Evolutionary conservation across 2,329 filamentous ascomycete species (phyloP).

Genomic region (Aspergillus latus): DNA sequence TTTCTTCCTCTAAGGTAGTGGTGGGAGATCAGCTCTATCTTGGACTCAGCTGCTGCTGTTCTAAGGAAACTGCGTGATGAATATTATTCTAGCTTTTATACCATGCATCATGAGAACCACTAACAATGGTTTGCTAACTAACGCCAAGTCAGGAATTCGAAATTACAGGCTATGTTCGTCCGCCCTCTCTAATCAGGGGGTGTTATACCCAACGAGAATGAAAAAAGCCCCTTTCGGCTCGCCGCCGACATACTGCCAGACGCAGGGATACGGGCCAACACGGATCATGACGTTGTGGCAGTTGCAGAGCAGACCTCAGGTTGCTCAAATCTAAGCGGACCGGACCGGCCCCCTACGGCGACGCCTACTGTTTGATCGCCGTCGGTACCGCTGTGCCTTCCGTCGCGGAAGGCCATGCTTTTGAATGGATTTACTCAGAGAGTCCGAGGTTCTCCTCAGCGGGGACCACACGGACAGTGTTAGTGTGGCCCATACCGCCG

Average conservation of each 20-base stretch:
- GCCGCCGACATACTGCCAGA: slow-evolving; percentile 7
- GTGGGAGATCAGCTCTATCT: not conserved
- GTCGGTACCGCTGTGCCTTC: slow-evolving; percentile 21
- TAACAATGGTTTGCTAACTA: slow-evolving; percentile 20
- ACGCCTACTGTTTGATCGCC: slow-evolving; percentile 19
- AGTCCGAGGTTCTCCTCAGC: slow-evolving; percentile 48
- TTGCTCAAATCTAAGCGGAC: slow-evolving; percentile 16
- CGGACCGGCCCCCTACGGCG: slow-evolving; percentile 15
- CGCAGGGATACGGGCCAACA: slow-evolving; percentile 8
- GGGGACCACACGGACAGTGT: slow-evolving; percentile 57
- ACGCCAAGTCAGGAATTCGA: slow-evolving; percentile 19
- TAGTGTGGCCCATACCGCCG: slow-evolving; percentile 67
- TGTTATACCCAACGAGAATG: slow-evolving; percentile 1
- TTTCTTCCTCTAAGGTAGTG: no score
- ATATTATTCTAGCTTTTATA: slow-evolving; percentile 27
- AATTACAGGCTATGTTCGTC: slow-evolving; percentile 19
- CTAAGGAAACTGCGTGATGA: not conserved
- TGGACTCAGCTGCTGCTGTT: not conserved
- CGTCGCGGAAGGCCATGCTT: slow-evolving; percentile 4
- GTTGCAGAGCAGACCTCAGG: slow-evolving; percentile 8
- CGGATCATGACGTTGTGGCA: slow-evolving; percentile 11
- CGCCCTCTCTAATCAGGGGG: slow-evolving; percentile 11
- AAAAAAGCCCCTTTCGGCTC: slow-evolving; percentile 9
- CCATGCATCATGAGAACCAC: slow-evolving; percentile 20
- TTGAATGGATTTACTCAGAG: slow-evolving; percentile 30